phyloP scores from a whole-genome alignment of 371 early-diverging fungal genomes.

The Gilbertella persicaria region DNA sequence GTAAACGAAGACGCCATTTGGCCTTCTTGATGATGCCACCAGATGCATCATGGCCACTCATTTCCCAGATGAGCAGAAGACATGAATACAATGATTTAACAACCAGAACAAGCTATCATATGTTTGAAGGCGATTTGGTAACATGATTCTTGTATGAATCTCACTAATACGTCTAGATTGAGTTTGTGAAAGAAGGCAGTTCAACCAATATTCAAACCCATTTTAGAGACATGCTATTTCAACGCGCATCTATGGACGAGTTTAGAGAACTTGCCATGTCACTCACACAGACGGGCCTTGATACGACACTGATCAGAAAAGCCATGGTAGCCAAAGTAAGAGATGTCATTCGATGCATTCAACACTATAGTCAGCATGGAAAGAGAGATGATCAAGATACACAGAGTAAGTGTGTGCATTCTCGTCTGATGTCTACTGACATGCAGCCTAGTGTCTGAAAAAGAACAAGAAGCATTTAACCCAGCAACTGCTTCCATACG shows the following conservation, averaged over 20 bases:
- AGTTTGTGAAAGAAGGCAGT: constrained; percentile 59
- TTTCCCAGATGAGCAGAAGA: constrained; percentile 73
- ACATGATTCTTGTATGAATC: neutral
- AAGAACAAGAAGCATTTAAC: constrained; percentile 22
- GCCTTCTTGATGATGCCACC: constrained; percentile 69
- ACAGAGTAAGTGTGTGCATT: constrained; percentile 5
- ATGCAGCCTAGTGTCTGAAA: constrained; percentile 11
- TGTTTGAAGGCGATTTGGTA: constrained; percentile 62
- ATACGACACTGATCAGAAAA: constrained; percentile 62
- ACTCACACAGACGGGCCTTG: constrained; percentile 42
- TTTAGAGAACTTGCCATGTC: constrained; percentile 55
- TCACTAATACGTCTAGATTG: constrained; percentile 58
- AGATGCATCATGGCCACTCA: constrained; percentile 82
- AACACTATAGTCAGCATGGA: constrained; percentile 37
- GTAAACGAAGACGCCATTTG: constrained; percentile 56
- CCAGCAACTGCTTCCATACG: constrained; percentile 16
- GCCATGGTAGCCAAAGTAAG: constrained; percentile 69
- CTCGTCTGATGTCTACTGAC: neutral
- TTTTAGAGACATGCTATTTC: constrained; percentile 73
- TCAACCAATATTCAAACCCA: constrained; percentile 58
- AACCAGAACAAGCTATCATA: constrained; percentile 57
- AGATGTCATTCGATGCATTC: constrained; percentile 70
- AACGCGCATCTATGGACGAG: constrained; percentile 79
- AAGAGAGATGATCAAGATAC: constrained; percentile 16
- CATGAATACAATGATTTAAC: constrained; percentile 75